Base-by-base conservation (phyloP, 257 asterid species). In the Cordia subcordata region DNA sequence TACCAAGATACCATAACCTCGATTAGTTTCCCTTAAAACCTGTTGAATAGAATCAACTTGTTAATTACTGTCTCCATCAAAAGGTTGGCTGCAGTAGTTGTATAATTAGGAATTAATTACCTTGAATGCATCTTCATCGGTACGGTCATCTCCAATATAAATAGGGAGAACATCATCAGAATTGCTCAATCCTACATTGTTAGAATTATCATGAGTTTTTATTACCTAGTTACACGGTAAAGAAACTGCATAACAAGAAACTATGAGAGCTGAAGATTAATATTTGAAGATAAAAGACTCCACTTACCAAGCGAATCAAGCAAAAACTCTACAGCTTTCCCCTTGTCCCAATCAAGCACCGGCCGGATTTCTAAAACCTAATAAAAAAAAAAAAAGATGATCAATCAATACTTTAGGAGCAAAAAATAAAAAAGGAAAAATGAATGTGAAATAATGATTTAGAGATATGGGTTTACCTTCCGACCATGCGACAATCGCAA, bases 121-220 rank as follows among this genome's bases (percentile, higher is more conserved):
- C 97, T 87, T 90, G 63, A 90, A 90, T 67, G 97, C 97, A 59
- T 90, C 97, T 78, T 90, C 97, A 61, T 90, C 97, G 0, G 97
- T 90, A 19, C 96, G 86, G 72, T 90, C 97, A 73, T 90, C 97
- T 68, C 97, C 97, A 60, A 87, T 77, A 49, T 87, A 90, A 73
- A 90, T 82, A 19, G 97, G 96, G 50, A 90, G 76, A 60, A 87
- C 93, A 59, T 85, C 86, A 14, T 81, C 87, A 16, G 77, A 71
- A 64, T 82, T 64, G 70, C 58, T 82, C 66, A 87, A 73, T 39
- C 97, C 97, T 90, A 59, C 58, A 70, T 23, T 33, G 42, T 32
- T 56, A 13, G 15, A 35, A 49, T 45, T 20, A 11, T 14, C 44
- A 52, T 14, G 12, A 38, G 1, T 13, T 67, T 50, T 33, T 18